Percentiles rank a stretch among this genome's conserved stretches.
Evolutionary conservation across 495 filamentous ascomycete genomes (phyloP).

Genomic region (Cercophora sp.): DNA sequence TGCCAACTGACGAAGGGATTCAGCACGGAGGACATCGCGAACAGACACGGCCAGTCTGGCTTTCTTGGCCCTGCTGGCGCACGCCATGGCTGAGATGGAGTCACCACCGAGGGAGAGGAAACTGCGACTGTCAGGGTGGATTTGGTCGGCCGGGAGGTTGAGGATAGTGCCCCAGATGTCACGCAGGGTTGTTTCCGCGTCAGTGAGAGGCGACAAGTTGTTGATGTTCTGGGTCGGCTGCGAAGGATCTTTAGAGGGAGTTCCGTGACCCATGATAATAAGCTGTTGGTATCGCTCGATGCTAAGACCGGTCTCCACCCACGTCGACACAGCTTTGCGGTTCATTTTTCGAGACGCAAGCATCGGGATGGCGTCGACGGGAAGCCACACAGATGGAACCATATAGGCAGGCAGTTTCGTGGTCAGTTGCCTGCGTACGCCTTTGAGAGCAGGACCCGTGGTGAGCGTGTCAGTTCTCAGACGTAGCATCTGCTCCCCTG

Average conservation of each 20-base stretch:
- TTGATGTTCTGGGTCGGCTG: neutral
- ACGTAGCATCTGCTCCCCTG: neutral
- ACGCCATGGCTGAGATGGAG: constrained; percentile 59
- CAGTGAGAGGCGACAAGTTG: neutral
- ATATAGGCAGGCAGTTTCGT: constrained; percentile 40
- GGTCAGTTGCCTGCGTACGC: constrained; percentile 9
- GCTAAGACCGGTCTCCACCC: constrained; percentile 18
- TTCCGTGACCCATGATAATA: constrained; percentile 12
- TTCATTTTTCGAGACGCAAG: constrained; percentile 22
- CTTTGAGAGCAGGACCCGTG: constrained; percentile 7
- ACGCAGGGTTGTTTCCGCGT: constrained; percentile 20
- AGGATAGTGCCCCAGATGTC: constrained; percentile 24
- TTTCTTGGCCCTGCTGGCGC: constrained; percentile 23
- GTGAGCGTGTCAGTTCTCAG: neutral
- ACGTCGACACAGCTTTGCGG: constrained; percentile 21
- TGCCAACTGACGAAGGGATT: constrained; percentile 33
- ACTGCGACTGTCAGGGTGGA: constrained; percentile 41
- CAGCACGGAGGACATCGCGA: constrained; percentile 46
- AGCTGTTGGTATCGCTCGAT: constrained; percentile 13
- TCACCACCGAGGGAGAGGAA: constrained; percentile 63
- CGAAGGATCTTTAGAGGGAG: neutral
- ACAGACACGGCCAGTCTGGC: constrained; percentile 12
- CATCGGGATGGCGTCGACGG: constrained; percentile 19
- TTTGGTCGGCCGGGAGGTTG: constrained; percentile 22
- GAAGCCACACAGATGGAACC: constrained; percentile 41